Evolutionary conservation across 2,329 filamentous ascomycete genomes (phyloP).

Genomic region (Scopulariopsis brevicaulis): DNA sequence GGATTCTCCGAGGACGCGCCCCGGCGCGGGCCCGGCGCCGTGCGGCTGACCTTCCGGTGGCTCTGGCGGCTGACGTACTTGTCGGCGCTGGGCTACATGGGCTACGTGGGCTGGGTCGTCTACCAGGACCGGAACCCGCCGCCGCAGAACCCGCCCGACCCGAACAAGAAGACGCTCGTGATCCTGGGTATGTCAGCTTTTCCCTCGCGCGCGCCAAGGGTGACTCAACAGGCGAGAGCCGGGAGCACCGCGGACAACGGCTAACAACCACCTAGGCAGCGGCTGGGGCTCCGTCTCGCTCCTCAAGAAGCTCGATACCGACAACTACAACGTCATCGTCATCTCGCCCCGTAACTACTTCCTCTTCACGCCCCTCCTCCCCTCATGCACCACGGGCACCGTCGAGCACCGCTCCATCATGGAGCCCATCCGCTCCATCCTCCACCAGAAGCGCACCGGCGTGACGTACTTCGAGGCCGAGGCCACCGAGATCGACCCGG

Average conservation of each 20-base stretch:
- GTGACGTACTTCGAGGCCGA: slow-evolving; percentile 98
- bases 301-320: slow-evolving; percentile 95
- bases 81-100: slow-evolving; percentile 56
- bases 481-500: slow-evolving; percentile 87
- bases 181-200: slow-evolving; percentile 60
- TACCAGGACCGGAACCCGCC: slow-evolving; percentile 72
- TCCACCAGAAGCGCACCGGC: slow-evolving; percentile 84
- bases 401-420: slow-evolving; percentile 99
- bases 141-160: slow-evolving; percentile 69
- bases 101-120: slow-evolving; percentile 68
- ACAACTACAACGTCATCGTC: slow-evolving; percentile 98
- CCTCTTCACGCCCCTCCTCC: slow-evolving; percentile 94
- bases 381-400: slow-evolving; percentile 92
- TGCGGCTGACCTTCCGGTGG: slow-evolving; percentile 63
- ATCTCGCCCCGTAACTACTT: slow-evolving; percentile 99
- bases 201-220: neutral
- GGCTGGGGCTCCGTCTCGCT: slow-evolving; percentile 94
- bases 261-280: slow-evolving; percentile 49
- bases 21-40: slow-evolving; percentile 42
- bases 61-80: slow-evolving; percentile 76
- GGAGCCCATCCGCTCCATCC: slow-evolving; percentile 94
- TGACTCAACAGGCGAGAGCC: neutral
- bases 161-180: slow-evolving; percentile 91
- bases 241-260: neutral
- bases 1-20: slow-evolving; percentile 37